Base-by-base conservation (phyloP, 345 rosid species). In the Hibiscus trionum region DNA sequence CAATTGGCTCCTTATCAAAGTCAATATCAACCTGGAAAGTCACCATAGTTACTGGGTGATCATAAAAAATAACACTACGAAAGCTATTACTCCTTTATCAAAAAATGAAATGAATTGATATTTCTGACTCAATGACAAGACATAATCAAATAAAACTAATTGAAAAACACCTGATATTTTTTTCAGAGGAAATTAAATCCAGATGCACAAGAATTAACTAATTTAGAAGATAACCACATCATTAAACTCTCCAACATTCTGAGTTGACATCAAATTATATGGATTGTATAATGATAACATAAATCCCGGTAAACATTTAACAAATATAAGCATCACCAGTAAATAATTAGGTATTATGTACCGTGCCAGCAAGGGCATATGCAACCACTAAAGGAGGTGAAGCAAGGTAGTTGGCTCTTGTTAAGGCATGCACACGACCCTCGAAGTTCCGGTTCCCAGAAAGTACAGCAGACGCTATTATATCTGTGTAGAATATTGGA, bases 281-380 rank as follows among this genome's bases (percentile, higher is more conserved):
- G n/a, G 53, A 49, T 14, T 49, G 11, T 49, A 49, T 49, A 49
- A 49, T 14, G n/a, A 49, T 49, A 49, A 11, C n/a, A 49, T 49
- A 49, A 14, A 49, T 49, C n/a, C 0, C n/a, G n/a, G 53, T 49
- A 14, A 49, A 14, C n/a, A 49, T 15, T 50, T 50, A 50, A 16
- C 55, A 50, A 11, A 50, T 50, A 50, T 50, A 50, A 50, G 14
- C 55, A 4, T 50, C 55, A 50, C 55, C 7, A 16, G 55, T 14
- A 50, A 50, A 50, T 15, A 70, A 70, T 21, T 24, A 46, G 35
- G 47, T 72, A 61, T 53, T 72, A 61, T 50, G 49, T 89, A 95
- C 99, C 82, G 99, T 95, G 82, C 98, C 99, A 82, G 99, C 96
- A 73, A 95, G 94, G 66, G 99, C 98, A 85, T 95, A 95, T 61